Percentiles rank a stretch among this genome's conserved stretches.
Evolutionary conservation across 2,329 filamentous ascomycete genomes (phyloP).

Genomic region (Claviceps citrina): DNA sequence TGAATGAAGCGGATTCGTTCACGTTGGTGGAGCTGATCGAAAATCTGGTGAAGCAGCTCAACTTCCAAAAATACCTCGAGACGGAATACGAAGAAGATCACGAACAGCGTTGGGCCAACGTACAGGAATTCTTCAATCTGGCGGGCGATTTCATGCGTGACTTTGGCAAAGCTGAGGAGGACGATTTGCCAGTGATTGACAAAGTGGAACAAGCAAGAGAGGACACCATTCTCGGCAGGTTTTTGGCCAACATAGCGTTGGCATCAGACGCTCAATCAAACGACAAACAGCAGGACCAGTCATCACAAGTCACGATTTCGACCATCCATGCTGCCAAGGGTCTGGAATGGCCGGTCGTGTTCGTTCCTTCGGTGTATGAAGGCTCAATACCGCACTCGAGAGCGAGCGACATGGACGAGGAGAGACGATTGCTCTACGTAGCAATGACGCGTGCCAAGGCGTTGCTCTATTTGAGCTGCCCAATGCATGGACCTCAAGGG

Average conservation of each 20-base stretch:
- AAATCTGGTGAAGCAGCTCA: conserved; percentile 45
- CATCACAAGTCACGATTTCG: conserved; percentile 67
- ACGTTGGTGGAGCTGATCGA: conserved; percentile 34
- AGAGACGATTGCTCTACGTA: conserved; percentile 79
- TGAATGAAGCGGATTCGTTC: conserved; percentile 14
- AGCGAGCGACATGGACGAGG: conserved; percentile 74
- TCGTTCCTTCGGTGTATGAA: conserved; percentile 77
- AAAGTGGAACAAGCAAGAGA: conserved; percentile 55
- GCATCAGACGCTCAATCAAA: conserved; percentile 61
- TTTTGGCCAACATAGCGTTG: conserved; percentile 82
- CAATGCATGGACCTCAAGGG: conserved; percentile 48
- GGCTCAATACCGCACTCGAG: conserved; percentile 83
- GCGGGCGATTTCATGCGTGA: conserved; percentile 53
- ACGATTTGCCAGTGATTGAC: conserved; percentile 51
- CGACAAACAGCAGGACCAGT: conserved; percentile 38
- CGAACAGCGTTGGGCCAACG: conserved; percentile 71
- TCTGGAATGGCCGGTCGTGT: conserved; percentile 90
- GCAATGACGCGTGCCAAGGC: conserved; percentile 90
- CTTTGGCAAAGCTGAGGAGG: conserved; percentile 30
- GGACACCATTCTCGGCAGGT: conserved; percentile 50
- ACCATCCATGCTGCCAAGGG: conserved; percentile 95
- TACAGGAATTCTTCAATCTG: conserved; percentile 73
- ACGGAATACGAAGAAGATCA: conserved; percentile 57
- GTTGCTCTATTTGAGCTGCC: conserved; percentile 72
- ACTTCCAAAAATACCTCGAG: conserved; percentile 60